Base-by-base conservation (phyloP, 1,139 yeast genomes). In the Kodamaea sp. region DNA sequence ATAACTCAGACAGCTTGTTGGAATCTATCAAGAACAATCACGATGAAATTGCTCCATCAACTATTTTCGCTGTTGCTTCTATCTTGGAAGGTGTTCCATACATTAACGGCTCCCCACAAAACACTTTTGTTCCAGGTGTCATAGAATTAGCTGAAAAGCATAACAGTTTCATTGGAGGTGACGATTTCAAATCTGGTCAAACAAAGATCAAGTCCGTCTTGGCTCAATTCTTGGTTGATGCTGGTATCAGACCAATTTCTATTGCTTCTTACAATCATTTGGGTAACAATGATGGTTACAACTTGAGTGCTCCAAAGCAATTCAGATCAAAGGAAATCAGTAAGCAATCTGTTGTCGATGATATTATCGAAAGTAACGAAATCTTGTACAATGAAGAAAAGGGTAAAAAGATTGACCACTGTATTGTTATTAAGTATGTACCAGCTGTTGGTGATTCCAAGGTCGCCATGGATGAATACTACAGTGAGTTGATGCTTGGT, bases 401-500 rank as follows among this genome's bases (percentile, higher is more conserved):
- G 34, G 96, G 96, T 43, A 78, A 80, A 52, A 78, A 75, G 47
- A 85, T 90, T 48, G 97, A 90, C 58, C 97, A 90, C 67, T 85
- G 96, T 67, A 89, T 90, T 63, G 97, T 90, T 48, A 90, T 90
- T 71, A 90, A 90, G 70, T 89, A 90, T 64, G 70, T 90, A 59
- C 85, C 87, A 44, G 97, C 97, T 7, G 97, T 90, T 40, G 96
- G 96, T 35, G 97, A 90, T 65, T 82, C 95, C 51, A 90, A 90
- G 75, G 96, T 90, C 47, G 97, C 97, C 40, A 90, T 90, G 97
- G 97, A 90, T 65, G 97, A 90, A 71, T 90, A 90, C 69, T 88
- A 89, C 71, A 84, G 95, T 45, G 97, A 90, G 67, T 80, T 90
- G 62, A 89, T 90, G 97, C 78, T 90, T 56, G 97, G 97, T 46